Base-by-base conservation (phyloP, 2,329 filamentous ascomycete species). In the Emericellopsis atlantica region DNA sequence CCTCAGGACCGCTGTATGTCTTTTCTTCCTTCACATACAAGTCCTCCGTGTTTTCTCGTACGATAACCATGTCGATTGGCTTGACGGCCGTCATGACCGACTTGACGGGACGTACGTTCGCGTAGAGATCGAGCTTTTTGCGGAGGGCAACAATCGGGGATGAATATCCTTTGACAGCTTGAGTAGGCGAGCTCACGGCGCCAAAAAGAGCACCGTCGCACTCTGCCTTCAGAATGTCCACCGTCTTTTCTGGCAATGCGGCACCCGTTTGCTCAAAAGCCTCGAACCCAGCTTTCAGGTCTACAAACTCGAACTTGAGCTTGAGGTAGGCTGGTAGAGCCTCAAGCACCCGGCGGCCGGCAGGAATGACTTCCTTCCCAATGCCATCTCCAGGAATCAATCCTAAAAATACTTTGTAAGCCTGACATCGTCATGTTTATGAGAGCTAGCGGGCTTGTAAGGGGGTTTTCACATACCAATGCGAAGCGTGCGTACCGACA, bases 361-460 rank as follows among this genome's bases (percentile, higher is more conserved):
- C 84, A 49, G 92, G 92, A 64, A 98, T 96, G 61, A 98, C 92
- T 68, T 98, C 92, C 60, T 86, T 86, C 66, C 92, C 92, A 66
- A 98, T 98, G 65, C 92, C 92, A 67, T 98, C 92, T 58, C 92
- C 92, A 54, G 92, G 85, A 60, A 98, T 96, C 54, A 96, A 84
- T 61, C 89, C 89, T 94, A 50, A 22, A 16, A 44, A 26, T 38
- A 32, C 18, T 21, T 21, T 21, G 18, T 21, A 5, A 21, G 18
- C 18, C 18, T 21, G 18, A 21, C 18, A 21, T 5, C 18, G 18
- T 21, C 18, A 21, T 21, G 5, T 21, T 5, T 21, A 21, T 21
- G 18, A 21, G 18, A 21, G 5, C 18, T 21, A 4, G 18, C 18
- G 5, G 18, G 3, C 18, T 21, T 5, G 18, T 21, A 21, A 21